Conservation (phyloP, 306 rosid genomes). For the Vigna mungo region DNA sequence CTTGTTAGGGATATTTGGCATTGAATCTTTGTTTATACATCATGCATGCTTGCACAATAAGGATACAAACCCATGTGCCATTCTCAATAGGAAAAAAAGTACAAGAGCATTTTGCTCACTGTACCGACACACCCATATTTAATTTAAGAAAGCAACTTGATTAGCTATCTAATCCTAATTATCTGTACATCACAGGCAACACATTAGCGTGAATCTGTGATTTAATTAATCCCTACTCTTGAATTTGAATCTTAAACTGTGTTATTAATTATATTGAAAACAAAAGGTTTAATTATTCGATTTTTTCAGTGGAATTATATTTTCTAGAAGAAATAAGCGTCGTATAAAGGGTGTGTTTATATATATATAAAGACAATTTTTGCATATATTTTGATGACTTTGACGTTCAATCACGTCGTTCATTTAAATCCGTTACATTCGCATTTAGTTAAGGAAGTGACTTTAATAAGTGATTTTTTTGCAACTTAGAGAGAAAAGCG, state of each 20-base stretch:
- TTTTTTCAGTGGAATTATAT: too few relatives aligned
- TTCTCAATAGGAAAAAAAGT: constrained; percentile 36
- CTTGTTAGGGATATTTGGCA: not conserved
- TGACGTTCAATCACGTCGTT: constrained; percentile 46
- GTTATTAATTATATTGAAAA: too few relatives aligned
- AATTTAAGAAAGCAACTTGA: constrained; percentile 21
- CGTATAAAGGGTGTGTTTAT: too few relatives aligned
- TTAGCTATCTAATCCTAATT: not conserved
- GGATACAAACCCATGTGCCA: constrained; percentile 57
- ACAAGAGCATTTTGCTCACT: constrained; percentile 41
- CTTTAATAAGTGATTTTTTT: not conserved
- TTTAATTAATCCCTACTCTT: not conserved
- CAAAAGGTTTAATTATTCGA: too few relatives aligned
- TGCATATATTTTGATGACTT: not conserved
- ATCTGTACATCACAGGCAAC: not conserved
- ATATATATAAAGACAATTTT: too few relatives aligned
- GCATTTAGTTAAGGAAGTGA: constrained; percentile 35
- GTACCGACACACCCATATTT: constrained; percentile 50
- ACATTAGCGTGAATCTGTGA: too few relatives aligned
- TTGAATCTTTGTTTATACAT: constrained; percentile 18
- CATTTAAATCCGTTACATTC: constrained; percentile 17
- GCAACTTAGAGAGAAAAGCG: constrained; percentile 32
- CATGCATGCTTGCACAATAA: constrained; percentile 24
- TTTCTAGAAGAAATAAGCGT: too few relatives aligned
- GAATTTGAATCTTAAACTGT: too few relatives aligned